Percentiles rank a stretch among this genome's conserved stretches.
Evolutionary conservation across 257 asterid genomes (phyloP).

Genomic region (Verbena officinalis): DNA sequence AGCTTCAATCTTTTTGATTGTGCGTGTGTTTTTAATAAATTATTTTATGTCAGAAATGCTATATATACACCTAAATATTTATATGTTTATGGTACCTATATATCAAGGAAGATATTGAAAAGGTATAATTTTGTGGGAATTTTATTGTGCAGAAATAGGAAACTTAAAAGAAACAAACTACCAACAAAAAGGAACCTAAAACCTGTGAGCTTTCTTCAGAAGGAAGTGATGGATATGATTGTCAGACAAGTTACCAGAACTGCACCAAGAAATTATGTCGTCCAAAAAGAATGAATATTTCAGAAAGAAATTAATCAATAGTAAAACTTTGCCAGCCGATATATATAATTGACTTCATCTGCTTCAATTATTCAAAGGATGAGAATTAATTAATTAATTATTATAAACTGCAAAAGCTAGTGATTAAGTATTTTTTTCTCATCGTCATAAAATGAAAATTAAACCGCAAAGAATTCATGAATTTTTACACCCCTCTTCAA

Average conservation of each 20-base stretch:
- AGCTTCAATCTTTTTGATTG: not conserved
- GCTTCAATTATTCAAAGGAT: not conserved
- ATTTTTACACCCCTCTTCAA: constrained; percentile 48
- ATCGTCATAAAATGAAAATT: constrained; percentile 11
- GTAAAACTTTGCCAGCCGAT: not conserved
- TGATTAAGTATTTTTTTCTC: not conserved
- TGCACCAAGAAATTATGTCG: constrained; percentile 26
- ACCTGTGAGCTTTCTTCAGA: constrained; percentile 34
- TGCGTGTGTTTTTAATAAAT: not conserved
- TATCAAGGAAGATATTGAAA: not conserved
- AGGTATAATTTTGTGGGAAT: no score
- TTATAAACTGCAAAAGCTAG: constrained; percentile 23
- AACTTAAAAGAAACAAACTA: constrained; percentile 24
- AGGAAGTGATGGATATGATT: constrained; percentile 45
- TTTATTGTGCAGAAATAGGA: not conserved
- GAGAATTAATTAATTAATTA: not conserved
- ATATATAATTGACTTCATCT: not conserved
- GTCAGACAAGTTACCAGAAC: constrained; percentile 40
- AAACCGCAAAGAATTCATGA: constrained; percentile 46
- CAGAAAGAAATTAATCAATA: not conserved
- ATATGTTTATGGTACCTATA: not conserved
- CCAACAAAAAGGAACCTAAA: constrained; percentile 26
- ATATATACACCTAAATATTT: not conserved
- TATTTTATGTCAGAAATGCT: constrained; percentile 28
- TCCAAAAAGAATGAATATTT: not conserved